Evolutionary conservation across 2,329 filamentous ascomycete species (phyloP), one percentile per base, ranked within the genome.

Genomic region (Cadophora luteo-olivacea): DNA sequence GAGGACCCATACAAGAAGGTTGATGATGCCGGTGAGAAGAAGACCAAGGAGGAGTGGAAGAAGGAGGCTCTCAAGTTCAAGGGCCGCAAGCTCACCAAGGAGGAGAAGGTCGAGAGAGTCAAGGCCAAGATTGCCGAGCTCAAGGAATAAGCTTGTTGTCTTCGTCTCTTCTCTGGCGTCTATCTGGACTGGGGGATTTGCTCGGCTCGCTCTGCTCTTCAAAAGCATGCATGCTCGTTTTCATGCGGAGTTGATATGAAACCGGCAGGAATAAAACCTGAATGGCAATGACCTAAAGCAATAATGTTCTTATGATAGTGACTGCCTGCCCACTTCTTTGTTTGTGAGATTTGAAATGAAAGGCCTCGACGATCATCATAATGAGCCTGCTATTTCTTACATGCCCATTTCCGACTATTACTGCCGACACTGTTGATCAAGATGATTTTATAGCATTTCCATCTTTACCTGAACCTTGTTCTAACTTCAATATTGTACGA

Each of bases 31-130:
- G 92, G 82, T 67, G 84, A 92, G 84, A 94, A 97, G 91, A 98
- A 98, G 93, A 87, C 84, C 87, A 98, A 97, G 91, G 95, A 95
- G 74, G 89, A 97, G 86, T 97, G 92, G 92, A 97, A 97, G 91
- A 87, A 87, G 75, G 94, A 97, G 89, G 94, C 92, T 82, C 89
- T 93, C 87, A 97, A 98, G 90, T 93, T 89, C 92, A 89, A 85
- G 82, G 83, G 84, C 78, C 78, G 79, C 78, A 97, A 97, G 90
- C 87, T 94, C 76, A 90, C 88, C 82, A 91, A 90, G 87, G 94
- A 87, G 66, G 85, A 98, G 92, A 93, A 90, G 86, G 84, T 91
- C 81, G 86, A 90, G 83, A 88, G 90, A 77, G 89, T 99, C 83
- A 89, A 97, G 90, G 89, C 90, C 82, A 97, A 92, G 89, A 99